phyloP scores from a whole-genome alignment of 164 flowering plant genomes.

The Chimonanthus praecox region DNA sequence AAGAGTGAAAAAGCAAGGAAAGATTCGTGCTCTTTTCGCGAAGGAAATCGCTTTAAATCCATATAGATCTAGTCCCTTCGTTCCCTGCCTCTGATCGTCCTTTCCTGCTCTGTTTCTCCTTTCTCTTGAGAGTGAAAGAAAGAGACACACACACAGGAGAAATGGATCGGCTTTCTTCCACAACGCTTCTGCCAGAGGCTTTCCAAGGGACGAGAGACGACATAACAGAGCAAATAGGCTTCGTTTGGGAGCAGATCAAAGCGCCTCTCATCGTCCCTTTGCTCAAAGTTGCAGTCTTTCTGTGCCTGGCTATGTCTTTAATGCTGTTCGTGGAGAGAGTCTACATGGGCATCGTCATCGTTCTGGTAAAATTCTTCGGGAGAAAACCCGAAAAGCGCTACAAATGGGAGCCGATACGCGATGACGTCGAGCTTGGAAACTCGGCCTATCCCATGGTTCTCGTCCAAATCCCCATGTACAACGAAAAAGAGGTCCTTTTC shows the following conservation, averaged over 20 bases:
- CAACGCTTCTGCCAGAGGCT: conserved; percentile 42
- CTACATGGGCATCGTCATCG: conserved; percentile 85
- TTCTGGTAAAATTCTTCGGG: conserved; percentile 73
- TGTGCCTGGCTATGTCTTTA: conserved; percentile 65
- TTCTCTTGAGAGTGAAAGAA: conserved; percentile 1
- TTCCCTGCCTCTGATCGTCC: background rate
- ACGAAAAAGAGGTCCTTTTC: conserved; percentile 63
- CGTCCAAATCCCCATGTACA: conserved; percentile 90
- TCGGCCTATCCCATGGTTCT: conserved; percentile 77
- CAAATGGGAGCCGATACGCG: conserved; percentile 67
- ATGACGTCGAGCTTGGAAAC: conserved; percentile 68
- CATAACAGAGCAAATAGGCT: conserved; percentile 44
- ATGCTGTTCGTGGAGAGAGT: conserved; percentile 88
- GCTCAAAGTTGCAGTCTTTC: conserved; percentile 33
- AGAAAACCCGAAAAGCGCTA: conserved; percentile 86
- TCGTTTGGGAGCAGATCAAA: conserved; percentile 62
- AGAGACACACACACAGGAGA: background rate
- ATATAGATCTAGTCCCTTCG: conserved; percentile 25
- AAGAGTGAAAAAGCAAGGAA: conserved; percentile 6
- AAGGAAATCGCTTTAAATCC: conserved; percentile 8
- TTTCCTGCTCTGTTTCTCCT: background rate
- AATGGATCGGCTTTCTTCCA: conserved; percentile 44
- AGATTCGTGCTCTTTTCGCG: conserved; percentile 29
- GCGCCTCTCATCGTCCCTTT: conserved; percentile 75
- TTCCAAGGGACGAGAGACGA: conserved; percentile 45